Conservation (phyloP, 352 stramenopile species). For the Globisporangium emineosum region DNA sequence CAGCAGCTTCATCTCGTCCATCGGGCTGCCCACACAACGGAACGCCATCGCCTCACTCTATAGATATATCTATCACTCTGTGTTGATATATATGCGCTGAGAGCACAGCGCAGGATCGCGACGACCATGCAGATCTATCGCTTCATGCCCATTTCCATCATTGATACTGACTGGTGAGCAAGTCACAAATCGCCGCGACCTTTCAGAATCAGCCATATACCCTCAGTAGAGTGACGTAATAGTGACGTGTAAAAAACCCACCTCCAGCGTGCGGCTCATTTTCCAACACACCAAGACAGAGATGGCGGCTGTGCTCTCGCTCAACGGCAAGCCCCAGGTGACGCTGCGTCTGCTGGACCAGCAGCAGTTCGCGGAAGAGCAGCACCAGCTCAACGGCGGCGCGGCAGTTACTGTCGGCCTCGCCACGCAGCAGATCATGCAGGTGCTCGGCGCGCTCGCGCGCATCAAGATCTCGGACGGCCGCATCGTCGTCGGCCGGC, state of each 20-base stretch:
- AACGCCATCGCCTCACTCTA: slow-evolving; percentile 37
- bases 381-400: slow-evolving; percentile 3
- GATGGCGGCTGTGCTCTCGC: slow-evolving; percentile 46
- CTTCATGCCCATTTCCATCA: neutral
- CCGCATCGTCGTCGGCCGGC: slow-evolving; percentile 55
- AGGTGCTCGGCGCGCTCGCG: slow-evolving; percentile 47
- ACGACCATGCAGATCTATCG: neutral
- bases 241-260: neutral
- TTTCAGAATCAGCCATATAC: neutral
- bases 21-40: slow-evolving; percentile 29
- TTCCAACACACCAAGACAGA: neutral
- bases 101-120: neutral
- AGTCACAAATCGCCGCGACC: neutral
- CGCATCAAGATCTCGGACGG: slow-evolving; percentile 73
- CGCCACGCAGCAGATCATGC: slow-evolving; percentile 55
- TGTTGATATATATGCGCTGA: neutral
- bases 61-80: neutral
- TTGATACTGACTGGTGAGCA: neutral
- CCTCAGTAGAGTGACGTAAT: neutral
- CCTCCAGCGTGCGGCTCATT: neutral
- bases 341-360: slow-evolving; percentile 21
- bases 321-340: slow-evolving; percentile 57
- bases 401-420: slow-evolving; percentile 25
- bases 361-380: slow-evolving; percentile 21
- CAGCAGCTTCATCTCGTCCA: slow-evolving; percentile 61